Base-by-base conservation (phyloP, 1,139 yeast species). In the Suhomyces chickasaworum region DNA sequence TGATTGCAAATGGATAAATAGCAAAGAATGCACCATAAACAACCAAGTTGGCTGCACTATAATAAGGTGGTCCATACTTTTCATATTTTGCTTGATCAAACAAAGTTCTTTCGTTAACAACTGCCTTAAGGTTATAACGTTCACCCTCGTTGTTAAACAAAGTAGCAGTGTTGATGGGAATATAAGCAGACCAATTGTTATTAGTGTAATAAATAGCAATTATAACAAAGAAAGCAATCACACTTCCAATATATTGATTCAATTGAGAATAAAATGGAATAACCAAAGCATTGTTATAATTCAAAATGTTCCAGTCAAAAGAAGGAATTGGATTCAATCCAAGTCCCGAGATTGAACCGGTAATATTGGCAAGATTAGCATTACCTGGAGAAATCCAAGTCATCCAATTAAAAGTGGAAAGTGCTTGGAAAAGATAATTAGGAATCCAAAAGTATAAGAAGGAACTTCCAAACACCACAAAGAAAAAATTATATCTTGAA, bases 311-410 rank as follows among this genome's bases (percentile, higher is more conserved):
- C 81, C 82, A 80, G 56, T 81, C 86, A 57, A 81, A 77, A 49
- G 79, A 55, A 1, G 83, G 61, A 42, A 76, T 54, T 12, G 86
- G 87, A 55, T 81, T 80, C 42, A 81, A 53, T 1, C 86, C 86
- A 12, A 81, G 58, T 15, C 87, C 87, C 18, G 57, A 47, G 10
- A 58, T 54, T 3, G 73, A 60, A 3, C 89, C 89, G 2, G 84
- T 79, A 34, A 84, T 66, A 8, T 69, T 66, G 8, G 82, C 84
- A 41, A 84, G 61, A 46, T 75, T 73, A 53, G 77, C 53, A 33
- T 66, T 66, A 21, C 56, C 48, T 25, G 74, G 74, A 7, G 53
- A 52, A 39, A 70, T 64, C 75, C 75, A 70, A 7, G 71, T 66
- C 50, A 69, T 60, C 74, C 75, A 70, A 49, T 68, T 68, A 51